Evolutionary conservation across 495 filamentous ascomycete genomes (phyloP).

Genomic region (Lophiostoma macrostomum): DNA sequence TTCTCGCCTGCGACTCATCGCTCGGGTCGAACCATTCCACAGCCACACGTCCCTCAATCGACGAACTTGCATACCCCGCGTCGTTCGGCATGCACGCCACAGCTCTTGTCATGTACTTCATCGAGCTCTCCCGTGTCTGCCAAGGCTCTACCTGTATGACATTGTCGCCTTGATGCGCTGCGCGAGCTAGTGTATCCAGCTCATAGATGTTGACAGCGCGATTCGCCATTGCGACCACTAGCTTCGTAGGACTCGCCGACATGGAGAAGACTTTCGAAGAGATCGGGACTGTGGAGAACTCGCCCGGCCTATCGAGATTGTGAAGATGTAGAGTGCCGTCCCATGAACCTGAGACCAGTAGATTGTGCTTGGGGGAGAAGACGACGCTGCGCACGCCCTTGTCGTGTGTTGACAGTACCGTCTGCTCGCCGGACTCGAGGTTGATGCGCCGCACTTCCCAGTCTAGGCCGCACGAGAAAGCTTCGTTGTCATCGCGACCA

Average conservation of each 20-base stretch:
- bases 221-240: slow-evolving; percentile 94
- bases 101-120: slow-evolving; percentile 93
- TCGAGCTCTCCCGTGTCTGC: slow-evolving; percentile 83
- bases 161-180: slow-evolving; percentile 49
- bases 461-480: slow-evolving; percentile 82
- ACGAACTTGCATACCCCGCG: slow-evolving; percentile 80
- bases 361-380: slow-evolving; percentile 67
- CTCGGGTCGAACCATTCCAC: slow-evolving; percentile 97
- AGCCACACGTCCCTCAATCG: slow-evolving; percentile 89
- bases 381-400: slow-evolving; percentile 77
- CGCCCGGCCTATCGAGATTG: slow-evolving; percentile 48
- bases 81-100: slow-evolving; percentile 97
- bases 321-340: slow-evolving; percentile 86
- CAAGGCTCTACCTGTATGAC: slow-evolving; percentile 71
- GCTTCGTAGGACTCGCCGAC: slow-evolving; percentile 72
- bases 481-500: slow-evolving; percentile 72
- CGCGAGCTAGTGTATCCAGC: slow-evolving; percentile 60
- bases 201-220: slow-evolving; percentile 91
- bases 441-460: slow-evolving; percentile 77
- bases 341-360: slow-evolving; percentile 90
- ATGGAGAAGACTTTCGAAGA: slow-evolving; percentile 86
- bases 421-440: slow-evolving; percentile 66
- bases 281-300: slow-evolving; percentile 58
- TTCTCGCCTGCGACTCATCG: slow-evolving; percentile 76
- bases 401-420: slow-evolving; percentile 71